Evolutionary conservation across 2,329 filamentous ascomycete species (phyloP), one percentile per base, ranked within the genome.

Genomic region (Aureobasidium sp.): DNA sequence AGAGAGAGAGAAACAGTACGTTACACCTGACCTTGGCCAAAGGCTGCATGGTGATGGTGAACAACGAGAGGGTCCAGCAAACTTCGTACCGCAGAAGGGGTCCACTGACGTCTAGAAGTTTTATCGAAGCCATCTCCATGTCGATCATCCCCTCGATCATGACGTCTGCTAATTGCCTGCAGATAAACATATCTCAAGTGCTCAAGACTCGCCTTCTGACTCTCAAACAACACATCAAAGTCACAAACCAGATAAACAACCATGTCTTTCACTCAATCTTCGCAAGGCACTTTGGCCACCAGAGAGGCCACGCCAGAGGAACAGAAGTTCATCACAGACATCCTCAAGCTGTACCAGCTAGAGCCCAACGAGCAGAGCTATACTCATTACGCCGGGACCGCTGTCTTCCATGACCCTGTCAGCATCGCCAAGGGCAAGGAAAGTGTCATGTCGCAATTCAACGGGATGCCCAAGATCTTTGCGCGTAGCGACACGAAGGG

Each of bases 401-500:
- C 67, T 23, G 57, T 65, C 54, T 69, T 69, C 65, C 67, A 68
- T 51, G 67, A 69, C 50, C 67, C 67, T 1, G 67, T 69, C 21
- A 66, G 64, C 21, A 68, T 69, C 17, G 67, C 67, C 27, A 62
- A 66, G 35, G 66, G 66, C 47, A 63, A 65, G 17, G 63, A 66
- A 17, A 66, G 65, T 58, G 67, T 69, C 53, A 66, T 65, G 61
- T 64, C 60, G 2, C 67, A 68, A 31, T 69, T 69, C 63, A 69
- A 68, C 42, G 66, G 67, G 51, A 68, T 68, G 67, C 66, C 66
- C 27, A 68, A 67, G 62, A 63, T 69, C 38, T 69, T 69, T 62
- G 61, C 62, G 15, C 40, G 62, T 13, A 65, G 63, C 29, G 61
- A 64, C 11, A 68, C 67, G 4, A 63, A 67, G 35, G 59, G 61